Evolutionary conservation across 192 early-diverging fungal species (phyloP), one percentile per base, ranked within the genome.

Genomic region (Coemansia sp.): DNA sequence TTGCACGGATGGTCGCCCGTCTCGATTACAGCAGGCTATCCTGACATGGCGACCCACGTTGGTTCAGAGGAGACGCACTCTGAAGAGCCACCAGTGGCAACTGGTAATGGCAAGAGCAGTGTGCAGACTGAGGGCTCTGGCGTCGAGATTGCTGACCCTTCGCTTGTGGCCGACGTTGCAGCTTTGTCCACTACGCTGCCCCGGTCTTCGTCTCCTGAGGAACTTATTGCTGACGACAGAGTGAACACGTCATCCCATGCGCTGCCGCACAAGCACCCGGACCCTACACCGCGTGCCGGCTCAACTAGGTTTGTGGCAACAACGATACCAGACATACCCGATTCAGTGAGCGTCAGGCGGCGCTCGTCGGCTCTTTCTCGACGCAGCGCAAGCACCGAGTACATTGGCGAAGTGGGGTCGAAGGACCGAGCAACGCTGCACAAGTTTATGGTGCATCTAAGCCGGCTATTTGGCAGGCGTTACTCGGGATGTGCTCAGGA

Each of bases 131-230:
- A 1, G 1, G 22, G 40, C 9, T 46, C 50, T 2, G 34, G 19
- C 30, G 56, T 62, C 19, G 72, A 66, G 17, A 58, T 48, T 0
- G 50, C 66, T 10, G 66, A 69, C 24, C 61, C 72, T 13, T 74
- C 72, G 34, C 44, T 74, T 9, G 72, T 68, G 11, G 72, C 66
- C 6, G 66, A 68, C 40, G 57, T 68, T 24, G 57, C 71, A 9
- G 59, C 61, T 0, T 11, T 48, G 21, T 30, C 64, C 6, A 58
- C 64, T 1, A 54, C 67, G 55, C 67, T 42, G 12, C 17, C 41
- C 9, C 41, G 53, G 40, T 19, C 61, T 0, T n/a, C 39, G 19
- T 64, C 68, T 18, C 62, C 68, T 5, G 30, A 11, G 1, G 62
- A 51, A 2, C 14, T 23, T 1, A 52, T 27, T 3, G 10, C 18